These are phyloP conservation scores for Populus trichocarpa DNA, from an alignment of 441 rosid genomes.

Conservation along the genomic window DNA sequence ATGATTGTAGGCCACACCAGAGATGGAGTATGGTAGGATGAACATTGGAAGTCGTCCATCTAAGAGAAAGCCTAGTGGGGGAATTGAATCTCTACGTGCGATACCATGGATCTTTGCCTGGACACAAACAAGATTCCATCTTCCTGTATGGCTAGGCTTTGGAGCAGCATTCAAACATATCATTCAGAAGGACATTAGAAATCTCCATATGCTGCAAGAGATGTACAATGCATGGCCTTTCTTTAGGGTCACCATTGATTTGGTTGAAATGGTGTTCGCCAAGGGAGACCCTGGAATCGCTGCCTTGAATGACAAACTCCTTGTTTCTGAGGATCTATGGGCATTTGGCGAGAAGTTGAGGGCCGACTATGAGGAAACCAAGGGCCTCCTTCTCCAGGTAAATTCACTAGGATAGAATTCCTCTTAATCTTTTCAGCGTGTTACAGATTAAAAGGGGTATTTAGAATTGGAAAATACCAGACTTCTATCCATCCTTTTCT, in stretches of 20 bases:
- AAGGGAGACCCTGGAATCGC: conserved; percentile 94
- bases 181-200: conserved; percentile 56
- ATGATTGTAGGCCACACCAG: conserved; percentile 78
- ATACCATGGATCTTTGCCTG: conserved; percentile 99
- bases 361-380: conserved; percentile 68
- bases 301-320: conserved; percentile 76
- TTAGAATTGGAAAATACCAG: not conserved
- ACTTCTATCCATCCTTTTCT: not conserved
- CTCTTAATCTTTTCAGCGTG: not conserved
- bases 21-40: conserved; percentile 93
- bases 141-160: conserved; percentile 94
- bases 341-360: conserved; percentile 71
- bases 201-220: conserved; percentile 73
- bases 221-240: conserved; percentile 95
- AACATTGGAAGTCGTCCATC: conserved; percentile 98
- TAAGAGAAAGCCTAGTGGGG: conserved; percentile 90
- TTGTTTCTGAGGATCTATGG: conserved; percentile 80
- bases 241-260: conserved; percentile 88
- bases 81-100: conserved; percentile 87
- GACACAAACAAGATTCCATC: conserved; percentile 97
- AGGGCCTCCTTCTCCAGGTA: conserved; percentile 81
- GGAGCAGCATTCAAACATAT: conserved; percentile 70
- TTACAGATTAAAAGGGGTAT: not conserved
- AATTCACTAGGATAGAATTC: not conserved
- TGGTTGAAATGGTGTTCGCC: conserved; percentile 98